These are phyloP conservation scores for Albizia julibrissin DNA, from an alignment of 306 rosid genomes.

Conservation along the genomic window DNA sequence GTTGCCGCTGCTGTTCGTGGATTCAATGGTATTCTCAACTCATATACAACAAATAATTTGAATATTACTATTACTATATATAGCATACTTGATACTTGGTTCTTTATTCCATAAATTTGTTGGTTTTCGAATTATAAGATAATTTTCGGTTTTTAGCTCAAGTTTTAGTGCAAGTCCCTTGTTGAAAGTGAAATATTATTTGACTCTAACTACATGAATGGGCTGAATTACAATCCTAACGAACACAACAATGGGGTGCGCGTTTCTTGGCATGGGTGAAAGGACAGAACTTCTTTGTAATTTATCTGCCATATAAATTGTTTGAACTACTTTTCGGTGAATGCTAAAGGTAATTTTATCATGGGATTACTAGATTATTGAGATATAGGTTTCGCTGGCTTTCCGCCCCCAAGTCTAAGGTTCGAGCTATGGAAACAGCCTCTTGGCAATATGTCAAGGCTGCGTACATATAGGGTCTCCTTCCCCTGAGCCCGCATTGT, in stretches of 20 bases:
- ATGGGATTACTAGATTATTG: neutral
- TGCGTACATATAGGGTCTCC: too few relatives aligned
- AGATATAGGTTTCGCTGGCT: too few relatives aligned
- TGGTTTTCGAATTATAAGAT: neutral
- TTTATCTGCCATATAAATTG: neutral
- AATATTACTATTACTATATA: neutral
- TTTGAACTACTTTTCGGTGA: neutral
- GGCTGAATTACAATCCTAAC: neutral
- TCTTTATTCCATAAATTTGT: neutral
- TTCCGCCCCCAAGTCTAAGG: too few relatives aligned
- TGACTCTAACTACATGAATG: neutral
- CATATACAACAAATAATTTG: neutral
- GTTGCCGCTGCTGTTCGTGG: conserved; percentile 87
- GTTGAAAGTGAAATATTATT: neutral
- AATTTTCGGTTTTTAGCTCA: neutral
- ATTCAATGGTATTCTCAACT: conserved; percentile 63
- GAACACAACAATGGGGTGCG: too few relatives aligned
- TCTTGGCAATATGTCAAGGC: too few relatives aligned
- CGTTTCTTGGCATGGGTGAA: too few relatives aligned
- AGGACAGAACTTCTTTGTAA: too few relatives aligned
- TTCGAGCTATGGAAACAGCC: too few relatives aligned
- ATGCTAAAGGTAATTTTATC: neutral
- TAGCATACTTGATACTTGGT: neutral
- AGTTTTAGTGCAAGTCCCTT: neutral
- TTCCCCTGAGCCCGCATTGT: too few relatives aligned